These are phyloP conservation scores for Polytolypa hystricis DNA, from an alignment of 2,329 filamentous ascomycete species.

Conservation along the genomic window DNA sequence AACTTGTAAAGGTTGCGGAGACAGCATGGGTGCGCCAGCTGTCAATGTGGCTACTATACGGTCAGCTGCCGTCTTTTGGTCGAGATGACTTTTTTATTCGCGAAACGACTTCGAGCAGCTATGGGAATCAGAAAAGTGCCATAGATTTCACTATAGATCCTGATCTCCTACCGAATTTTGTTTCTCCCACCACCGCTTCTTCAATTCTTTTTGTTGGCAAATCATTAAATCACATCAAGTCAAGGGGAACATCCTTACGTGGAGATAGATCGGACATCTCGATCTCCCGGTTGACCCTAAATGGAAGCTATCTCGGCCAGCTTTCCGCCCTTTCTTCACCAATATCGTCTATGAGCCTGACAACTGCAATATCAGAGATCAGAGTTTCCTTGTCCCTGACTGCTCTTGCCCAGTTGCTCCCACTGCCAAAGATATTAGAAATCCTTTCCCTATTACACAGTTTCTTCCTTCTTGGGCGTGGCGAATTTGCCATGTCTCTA, in stretches of 20 bases:
- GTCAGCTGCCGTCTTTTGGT: slow-evolving; percentile 66
- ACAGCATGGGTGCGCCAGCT: slow-evolving; percentile 85
- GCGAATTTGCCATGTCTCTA: slow-evolving; percentile 82
- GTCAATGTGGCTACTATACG: slow-evolving; percentile 83
- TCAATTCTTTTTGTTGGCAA: slow-evolving; percentile 88
- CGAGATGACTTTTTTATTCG: slow-evolving; percentile 79
- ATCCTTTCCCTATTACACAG: slow-evolving; percentile 67
- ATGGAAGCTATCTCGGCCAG: slow-evolving; percentile 38
- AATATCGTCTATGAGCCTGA: slow-evolving; percentile 59
- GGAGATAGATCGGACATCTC: slow-evolving; percentile 20
- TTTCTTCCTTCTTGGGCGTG: slow-evolving; percentile 76
- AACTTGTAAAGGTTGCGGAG: slow-evolving; percentile 68
- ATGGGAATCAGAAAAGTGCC: slow-evolving; percentile 30
- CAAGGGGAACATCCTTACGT: slow-evolving; percentile 30
- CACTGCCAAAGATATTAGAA: slow-evolving; percentile 63
- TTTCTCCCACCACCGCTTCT: slow-evolving; percentile 59
- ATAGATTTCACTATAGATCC: slow-evolving; percentile 48
- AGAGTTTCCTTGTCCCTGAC: slow-evolving; percentile 73
- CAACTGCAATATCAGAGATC: slow-evolving; percentile 62
- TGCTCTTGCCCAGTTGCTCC: slow-evolving; percentile 70
- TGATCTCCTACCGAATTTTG: slow-evolving; percentile 64
- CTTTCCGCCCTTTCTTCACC: slow-evolving; percentile 61
- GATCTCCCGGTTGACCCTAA: slow-evolving; percentile 51
- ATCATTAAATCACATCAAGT: slow-evolving; percentile 72
- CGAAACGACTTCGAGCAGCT: slow-evolving; percentile 27